Base-by-base conservation (phyloP, 2,329 filamentous ascomycete genomes). In the Bertia moriformis region DNA sequence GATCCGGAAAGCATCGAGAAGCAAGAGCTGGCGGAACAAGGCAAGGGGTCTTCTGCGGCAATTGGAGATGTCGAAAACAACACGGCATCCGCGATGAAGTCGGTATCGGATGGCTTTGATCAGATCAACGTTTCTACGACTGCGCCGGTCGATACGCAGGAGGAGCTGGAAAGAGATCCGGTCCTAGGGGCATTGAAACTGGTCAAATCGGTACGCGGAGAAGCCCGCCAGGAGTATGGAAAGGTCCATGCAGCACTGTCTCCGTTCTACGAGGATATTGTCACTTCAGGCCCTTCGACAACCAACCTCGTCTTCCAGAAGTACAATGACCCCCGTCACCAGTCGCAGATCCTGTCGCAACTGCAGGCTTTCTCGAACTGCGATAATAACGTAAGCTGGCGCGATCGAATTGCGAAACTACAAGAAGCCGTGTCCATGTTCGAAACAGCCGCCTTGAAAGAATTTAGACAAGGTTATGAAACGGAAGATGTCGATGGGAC, bases 381-480 rank as follows among this genome's bases (percentile, higher is more conserved):
- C 51, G 91, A 98, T 56, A 83, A 74, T 63, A 70, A 84, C 0
- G 64, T 80, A 41, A 88, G 86, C 2, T 88, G 82, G 66, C 58
- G 63, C 37, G 67, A 75, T 47, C 67, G 89, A 33, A 73, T 83
- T 49, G 75, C 82, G 44, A 83, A 80, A 51, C 63, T 98, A 15
- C 65, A 73, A 27, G 71, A 69, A 18, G 87, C 93, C 71, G 73
- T 80, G 46, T 71, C 71, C 27, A 78, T 91, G 42, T 98, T 98
- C 50, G 89, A 96, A 59, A 87, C 80, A 41, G 87, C 88, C 3
- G 88, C 93, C 3, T 62, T 95, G 39, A 73, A 83, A 38, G 91
- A 98, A 55, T 98, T 98, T 48, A 83, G 93, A 57, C 83, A 91
- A 51, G 91, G 86, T 3, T 93, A 93, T 47, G 85, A 91, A 54